Base-by-base conservation (phyloP, 257 asterid genomes). In the Dorcoceras hygrometricum region DNA sequence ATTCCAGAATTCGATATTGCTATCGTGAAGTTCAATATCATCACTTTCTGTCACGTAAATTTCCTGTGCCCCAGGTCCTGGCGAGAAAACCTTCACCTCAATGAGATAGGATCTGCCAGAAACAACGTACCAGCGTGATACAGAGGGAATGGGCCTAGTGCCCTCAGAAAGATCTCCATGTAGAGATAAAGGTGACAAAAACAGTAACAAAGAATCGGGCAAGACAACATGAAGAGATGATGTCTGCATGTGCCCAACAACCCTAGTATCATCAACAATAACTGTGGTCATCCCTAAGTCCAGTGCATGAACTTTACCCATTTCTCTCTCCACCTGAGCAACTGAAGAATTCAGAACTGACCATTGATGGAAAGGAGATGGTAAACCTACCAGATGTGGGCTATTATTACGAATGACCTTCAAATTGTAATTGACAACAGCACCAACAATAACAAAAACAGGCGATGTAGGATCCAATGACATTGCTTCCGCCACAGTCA, bases 401-500 rank as follows among this genome's bases (percentile, higher is more conserved):
- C 19, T 71, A 76, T 83, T 89, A 67, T 79, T 78, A 14, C 91
- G 96, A 62, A 89, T 87, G 65, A 92, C 87, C 74, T 84, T 92
- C 32, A 92, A 87, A 64, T 77, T 89, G 69, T 84, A 92, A 18
- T 57, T 82, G 64, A 92, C 77, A 72, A 81, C 75, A 54, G 92
- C 98, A 73, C 91, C 98, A 70, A 86, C 70, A 63, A 89, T 88
- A 73, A 92, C 95, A 78, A 74, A 75, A 26, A 89, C 90, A 48
- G 97, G 98, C 5, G 98, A 92, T 4, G 95, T 87, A 74, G 98
- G 98, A 66, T 89, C 83, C 9, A 92, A 84, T 76, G 95, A 84
- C 91, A 92, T 92, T 36, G 97, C 98, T 87, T 92, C 98, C 50
- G 98, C 97, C 39, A 89, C 96, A 24, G 97, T 92, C 76, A 92